Base-by-base conservation (phyloP, 2,329 filamentous ascomycete genomes). In the Claviceps pazoutovae region DNA sequence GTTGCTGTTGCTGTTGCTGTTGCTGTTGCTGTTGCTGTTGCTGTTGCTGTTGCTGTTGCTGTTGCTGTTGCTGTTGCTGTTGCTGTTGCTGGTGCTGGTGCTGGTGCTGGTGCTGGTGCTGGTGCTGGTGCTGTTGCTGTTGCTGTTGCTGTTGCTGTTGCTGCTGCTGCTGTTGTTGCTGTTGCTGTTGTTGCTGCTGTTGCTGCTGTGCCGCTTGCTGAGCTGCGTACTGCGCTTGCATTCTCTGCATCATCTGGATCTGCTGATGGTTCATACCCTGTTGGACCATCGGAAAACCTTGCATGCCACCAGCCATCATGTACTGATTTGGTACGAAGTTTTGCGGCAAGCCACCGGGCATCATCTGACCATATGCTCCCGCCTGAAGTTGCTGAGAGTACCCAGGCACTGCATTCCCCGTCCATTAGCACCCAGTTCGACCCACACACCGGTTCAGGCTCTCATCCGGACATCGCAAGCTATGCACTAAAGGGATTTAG, bases 351-450 rank as follows among this genome's bases (percentile, higher is more conserved):
- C 71, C 70, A 48, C 71, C 68, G 19, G 74, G 70, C 60, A 77
- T 67, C 57, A 73, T 71, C 58, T 74, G 66, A 55, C 75, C 76
- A 60, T 82, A 83, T 5, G 78, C 74, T 38, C 75, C 74, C 59
- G 69, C 72, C 23, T 76, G 73, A 57, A 78, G 83, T 50, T 79
- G 77, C 42, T 78, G 75, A 26, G 77, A 69, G 56, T 79, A 80
- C 56, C 75, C 80, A 58, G 75, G 65, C 72, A 80, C 78, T 79
- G 49, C 36, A 48, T 37, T 37, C 37, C 50, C 21, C 47, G 8
- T 26, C 47, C 59, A 59, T 57, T 43, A 57, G 50, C 49, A 44
- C 8, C 41, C 19, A 16, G 26, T 19, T 14, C 42, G 14, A n/a
- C 21, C 8, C 21, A 26, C 30, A 16, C 9, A 19, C 23, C 19